Evolutionary conservation across 345 rosid genomes (phyloP).

Genomic region (Brassica cretica): DNA sequence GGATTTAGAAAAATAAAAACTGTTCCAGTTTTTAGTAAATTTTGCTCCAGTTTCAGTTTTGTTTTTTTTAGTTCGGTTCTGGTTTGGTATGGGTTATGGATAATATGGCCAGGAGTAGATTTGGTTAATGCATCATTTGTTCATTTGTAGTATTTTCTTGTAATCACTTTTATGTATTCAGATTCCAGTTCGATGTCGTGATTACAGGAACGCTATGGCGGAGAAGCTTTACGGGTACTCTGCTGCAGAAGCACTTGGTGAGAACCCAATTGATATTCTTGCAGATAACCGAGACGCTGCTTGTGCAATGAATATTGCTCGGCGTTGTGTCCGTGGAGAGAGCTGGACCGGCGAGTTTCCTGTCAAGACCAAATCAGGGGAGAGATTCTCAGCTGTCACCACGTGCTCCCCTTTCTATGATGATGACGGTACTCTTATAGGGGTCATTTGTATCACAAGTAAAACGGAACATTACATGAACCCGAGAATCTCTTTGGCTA

Average conservation of each 20-base stretch:
- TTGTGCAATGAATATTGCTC: constrained; percentile 54
- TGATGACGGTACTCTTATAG: constrained; percentile 70
- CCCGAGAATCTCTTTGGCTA: constrained; percentile 36
- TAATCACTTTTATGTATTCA: not conserved
- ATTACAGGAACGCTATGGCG: constrained; percentile 81
- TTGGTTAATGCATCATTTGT: not conserved
- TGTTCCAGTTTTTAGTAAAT: not conserved
- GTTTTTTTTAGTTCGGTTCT: not conserved
- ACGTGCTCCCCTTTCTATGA: constrained; percentile 79
- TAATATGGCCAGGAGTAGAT: no score
- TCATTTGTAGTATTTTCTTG: not conserved
- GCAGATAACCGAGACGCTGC: constrained; percentile 60
- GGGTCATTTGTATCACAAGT: constrained; percentile 72
- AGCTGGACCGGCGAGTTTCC: constrained; percentile 94
- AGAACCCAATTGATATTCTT: constrained; percentile 66
- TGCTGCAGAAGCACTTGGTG: constrained; percentile 75
- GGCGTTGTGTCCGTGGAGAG: constrained; percentile 63
- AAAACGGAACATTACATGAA: constrained; percentile 59
- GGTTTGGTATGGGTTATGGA: no score
- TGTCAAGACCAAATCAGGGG: constrained; percentile 70
- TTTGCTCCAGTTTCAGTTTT: not conserved
- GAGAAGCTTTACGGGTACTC: constrained; percentile 84
- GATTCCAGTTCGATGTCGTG: constrained; percentile 17
- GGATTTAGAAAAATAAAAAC: not conserved
- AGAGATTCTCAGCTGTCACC: constrained; percentile 57